Evolutionary conservation across 2,329 filamentous ascomycete species (phyloP).

Genomic region (Pyrenophora seminiperda): DNA sequence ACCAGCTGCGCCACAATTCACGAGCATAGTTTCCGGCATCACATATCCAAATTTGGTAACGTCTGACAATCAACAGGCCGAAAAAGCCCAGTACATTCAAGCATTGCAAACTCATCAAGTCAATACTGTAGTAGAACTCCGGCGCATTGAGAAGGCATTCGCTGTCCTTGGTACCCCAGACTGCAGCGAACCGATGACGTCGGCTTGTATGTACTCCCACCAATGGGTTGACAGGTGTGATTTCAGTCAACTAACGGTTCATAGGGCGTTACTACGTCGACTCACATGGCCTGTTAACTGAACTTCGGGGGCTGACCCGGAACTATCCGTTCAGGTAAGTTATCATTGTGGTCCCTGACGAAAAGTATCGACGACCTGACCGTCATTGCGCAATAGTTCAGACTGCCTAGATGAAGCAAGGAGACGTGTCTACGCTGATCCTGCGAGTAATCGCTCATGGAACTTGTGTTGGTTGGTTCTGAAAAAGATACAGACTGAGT

Average conservation of each 20-base stretch:
- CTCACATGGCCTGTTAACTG: constrained; percentile 70
- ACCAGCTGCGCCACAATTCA: background rate
- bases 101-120: constrained; percentile 69
- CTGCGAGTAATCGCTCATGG: constrained; percentile 71
- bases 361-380: background rate
- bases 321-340: constrained; percentile 65
- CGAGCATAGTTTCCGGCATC: too few species aligned
- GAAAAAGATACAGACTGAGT: constrained; percentile 69
- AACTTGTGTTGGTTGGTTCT: constrained; percentile 77
- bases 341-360: background rate
- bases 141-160: constrained; percentile 71
- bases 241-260: constrained; percentile 5
- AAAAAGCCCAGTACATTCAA: constrained; percentile 63
- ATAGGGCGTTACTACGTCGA: constrained; percentile 68
- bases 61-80: constrained; percentile 42
- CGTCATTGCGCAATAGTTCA: constrained; percentile 48
- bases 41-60: too few species aligned
- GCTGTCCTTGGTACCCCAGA: constrained; percentile 63
- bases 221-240: background rate
- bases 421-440: constrained; percentile 65
- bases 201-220: constrained; percentile 58
- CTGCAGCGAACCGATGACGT: constrained; percentile 69
- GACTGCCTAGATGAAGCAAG: constrained; percentile 70
- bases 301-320: constrained; percentile 69
- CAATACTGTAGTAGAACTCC: constrained; percentile 74